Conservation (phyloP, 2,329 filamentous ascomycete species). For the Endothia cerciana region DNA sequence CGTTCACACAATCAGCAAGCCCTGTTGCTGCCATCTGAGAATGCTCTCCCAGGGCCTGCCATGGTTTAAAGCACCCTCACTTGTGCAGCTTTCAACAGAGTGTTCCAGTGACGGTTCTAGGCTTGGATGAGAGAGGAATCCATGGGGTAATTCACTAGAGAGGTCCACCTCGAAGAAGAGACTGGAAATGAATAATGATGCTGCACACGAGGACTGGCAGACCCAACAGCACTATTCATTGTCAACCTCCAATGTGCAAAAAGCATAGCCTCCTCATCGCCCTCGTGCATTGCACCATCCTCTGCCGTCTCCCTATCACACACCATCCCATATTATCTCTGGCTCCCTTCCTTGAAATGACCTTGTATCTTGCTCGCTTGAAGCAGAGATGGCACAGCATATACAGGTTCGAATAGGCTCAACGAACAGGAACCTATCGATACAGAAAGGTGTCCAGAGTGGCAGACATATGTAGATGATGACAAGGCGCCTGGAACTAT, state of each 20-base stretch:
- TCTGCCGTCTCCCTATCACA: too few species aligned
- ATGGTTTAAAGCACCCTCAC: not conserved
- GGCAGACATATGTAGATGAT: not conserved
- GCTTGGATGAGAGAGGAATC: not conserved
- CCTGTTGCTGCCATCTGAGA: not conserved
- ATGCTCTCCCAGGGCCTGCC: not conserved
- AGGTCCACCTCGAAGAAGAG: not conserved
- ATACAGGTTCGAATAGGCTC: not conserved
- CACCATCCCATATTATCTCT: too few species aligned
- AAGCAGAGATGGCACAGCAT: not conserved
- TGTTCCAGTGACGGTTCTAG: not conserved
- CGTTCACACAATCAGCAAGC: not conserved
- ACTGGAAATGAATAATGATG: not conserved
- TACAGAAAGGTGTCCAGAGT: not conserved
- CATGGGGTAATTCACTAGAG: not conserved
- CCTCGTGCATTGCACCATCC: too few species aligned
- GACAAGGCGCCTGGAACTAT: not conserved
- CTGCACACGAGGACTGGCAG: too few species aligned
- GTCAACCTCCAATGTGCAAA: too few species aligned
- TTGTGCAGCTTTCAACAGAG: slow-evolving; percentile 3
- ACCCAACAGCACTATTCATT: too few species aligned
- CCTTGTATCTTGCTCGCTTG: not conserved
- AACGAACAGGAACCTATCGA: not conserved
- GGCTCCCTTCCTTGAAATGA: too few species aligned
- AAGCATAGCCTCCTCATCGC: too few species aligned